These are phyloP conservation scores for Backusella luteola DNA, from an alignment of 192 early-diverging fungal species.

Conservation along the genomic window DNA sequence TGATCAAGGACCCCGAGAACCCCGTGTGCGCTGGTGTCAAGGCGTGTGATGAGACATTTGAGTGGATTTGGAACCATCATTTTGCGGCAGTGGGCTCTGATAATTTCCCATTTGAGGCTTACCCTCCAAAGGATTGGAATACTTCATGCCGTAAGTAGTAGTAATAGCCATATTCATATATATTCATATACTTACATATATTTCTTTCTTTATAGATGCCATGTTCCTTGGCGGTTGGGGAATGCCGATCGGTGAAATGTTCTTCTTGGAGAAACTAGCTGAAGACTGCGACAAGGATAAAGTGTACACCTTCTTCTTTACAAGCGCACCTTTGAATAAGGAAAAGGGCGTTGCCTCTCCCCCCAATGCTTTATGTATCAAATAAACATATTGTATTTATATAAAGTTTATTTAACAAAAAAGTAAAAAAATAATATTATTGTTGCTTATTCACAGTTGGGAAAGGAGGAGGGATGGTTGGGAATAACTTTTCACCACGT, in stretches of 20 bases:
- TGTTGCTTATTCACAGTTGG: constrained; percentile 55
- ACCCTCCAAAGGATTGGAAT: constrained; percentile 15
- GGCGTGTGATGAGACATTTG: constrained; percentile 28
- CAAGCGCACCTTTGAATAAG: constrained; percentile 35
- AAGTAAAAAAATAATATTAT: background rate
- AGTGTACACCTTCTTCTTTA: constrained; percentile 31
- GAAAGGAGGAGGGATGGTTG: constrained; percentile 63
- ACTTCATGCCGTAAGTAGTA: constrained; percentile 25
- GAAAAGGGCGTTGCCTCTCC: constrained; percentile 26
- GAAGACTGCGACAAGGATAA: constrained; percentile 23
- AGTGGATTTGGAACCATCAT: constrained; percentile 34
- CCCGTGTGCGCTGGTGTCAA: constrained; percentile 25
- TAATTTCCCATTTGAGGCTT: constrained; percentile 21
- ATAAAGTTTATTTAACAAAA: background rate
- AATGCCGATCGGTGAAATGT: constrained; percentile 35
- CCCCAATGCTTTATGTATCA: constrained; percentile 36
- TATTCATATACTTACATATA: background rate
- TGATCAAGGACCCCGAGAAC: background rate
- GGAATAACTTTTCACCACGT: constrained; percentile 60
- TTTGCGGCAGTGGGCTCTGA: constrained; percentile 33
- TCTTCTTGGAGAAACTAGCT: constrained; percentile 28
- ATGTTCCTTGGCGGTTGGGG: constrained; percentile 30
- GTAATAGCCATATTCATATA: background rate
- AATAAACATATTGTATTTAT: constrained; percentile 16
- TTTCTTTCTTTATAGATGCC: constrained; percentile 9